Conservation (phyloP, 2,329 filamentous ascomycete species). For the Exophiala lecanii-corni region DNA sequence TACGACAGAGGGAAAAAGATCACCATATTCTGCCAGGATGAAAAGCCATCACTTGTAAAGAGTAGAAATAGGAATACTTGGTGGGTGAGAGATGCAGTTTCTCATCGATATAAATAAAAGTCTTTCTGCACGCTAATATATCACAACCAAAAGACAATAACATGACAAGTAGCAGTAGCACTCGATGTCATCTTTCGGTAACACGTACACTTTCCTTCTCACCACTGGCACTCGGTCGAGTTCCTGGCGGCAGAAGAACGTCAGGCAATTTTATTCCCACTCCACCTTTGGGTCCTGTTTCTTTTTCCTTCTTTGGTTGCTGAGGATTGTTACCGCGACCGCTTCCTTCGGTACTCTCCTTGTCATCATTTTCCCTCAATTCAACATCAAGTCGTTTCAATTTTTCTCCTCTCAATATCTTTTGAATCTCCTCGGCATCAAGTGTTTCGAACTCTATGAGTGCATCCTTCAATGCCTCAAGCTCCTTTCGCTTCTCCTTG, state of each 20-base stretch:
- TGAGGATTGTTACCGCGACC: conserved; percentile 23
- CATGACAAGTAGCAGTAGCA: conserved; percentile 1
- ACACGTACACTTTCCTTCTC: conserved; percentile 22
- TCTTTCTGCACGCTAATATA: conserved; percentile 10
- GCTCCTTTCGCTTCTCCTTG: conserved; percentile 69
- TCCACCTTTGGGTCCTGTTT: conserved; percentile 22
- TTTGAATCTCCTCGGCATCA: conserved; percentile 81
- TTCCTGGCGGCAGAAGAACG: conserved; percentile 24
- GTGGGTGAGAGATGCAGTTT: too few relatives aligned
- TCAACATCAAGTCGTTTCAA: conserved; percentile 62
- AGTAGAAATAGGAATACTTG: too few relatives aligned
- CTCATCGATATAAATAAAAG: too few relatives aligned
- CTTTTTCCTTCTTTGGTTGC: conserved; percentile 24
- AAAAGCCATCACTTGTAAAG: too few relatives aligned
- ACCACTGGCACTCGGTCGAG: conserved; percentile 11
- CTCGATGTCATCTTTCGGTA: conserved; percentile 15
- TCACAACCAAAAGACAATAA: conserved; percentile 3
- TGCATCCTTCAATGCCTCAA: conserved; percentile 82
- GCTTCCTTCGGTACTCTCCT: conserved; percentile 28
- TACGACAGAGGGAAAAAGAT: too few relatives aligned
- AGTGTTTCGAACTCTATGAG: conserved; percentile 93
- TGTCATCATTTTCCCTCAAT: conserved; percentile 48
- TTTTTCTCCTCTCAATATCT: conserved; percentile 81
- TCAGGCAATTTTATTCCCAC: conserved; percentile 28
- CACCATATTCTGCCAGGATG: too few relatives aligned